A percentile compares a stretch with the other conserved stretches of the same genome.
Evolutionary conservation across 352 stramenopile species (phyloP).

Genomic region (Ophiocytium majus): DNA sequence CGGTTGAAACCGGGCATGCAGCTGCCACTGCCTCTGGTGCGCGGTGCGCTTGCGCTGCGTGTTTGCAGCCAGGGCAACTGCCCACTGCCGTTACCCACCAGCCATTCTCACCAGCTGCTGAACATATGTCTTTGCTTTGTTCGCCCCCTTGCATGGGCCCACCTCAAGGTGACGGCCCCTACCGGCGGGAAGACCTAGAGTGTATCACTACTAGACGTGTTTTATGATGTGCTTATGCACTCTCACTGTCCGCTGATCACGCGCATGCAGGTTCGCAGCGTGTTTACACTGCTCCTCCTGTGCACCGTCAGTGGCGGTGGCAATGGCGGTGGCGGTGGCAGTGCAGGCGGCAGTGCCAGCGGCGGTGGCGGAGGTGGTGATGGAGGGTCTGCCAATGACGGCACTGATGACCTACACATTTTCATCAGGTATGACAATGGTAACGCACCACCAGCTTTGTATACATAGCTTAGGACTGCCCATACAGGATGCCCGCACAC

Average conservation of each 20-base stretch:
- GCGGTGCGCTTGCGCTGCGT: no score
- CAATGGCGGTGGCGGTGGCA: constrained; percentile 1
- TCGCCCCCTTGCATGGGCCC: no score
- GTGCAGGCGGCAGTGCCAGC: not conserved
- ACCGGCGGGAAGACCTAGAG: not conserved
- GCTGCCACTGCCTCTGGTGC: no score
- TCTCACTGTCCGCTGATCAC: no score
- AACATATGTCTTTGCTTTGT: no score
- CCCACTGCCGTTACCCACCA: not conserved
- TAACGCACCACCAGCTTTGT: no score
- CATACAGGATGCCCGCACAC: not conserved
- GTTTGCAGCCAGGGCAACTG: no score
- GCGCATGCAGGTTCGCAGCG: not conserved
- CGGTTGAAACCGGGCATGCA: no score
- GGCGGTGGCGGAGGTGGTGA: not conserved
- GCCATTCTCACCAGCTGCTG: not conserved
- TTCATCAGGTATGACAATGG: constrained; percentile 38
- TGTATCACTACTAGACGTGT: not conserved
- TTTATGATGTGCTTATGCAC: not conserved
- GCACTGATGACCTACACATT: constrained; percentile 48
- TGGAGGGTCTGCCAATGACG: not conserved
- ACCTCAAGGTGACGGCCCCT: not conserved
- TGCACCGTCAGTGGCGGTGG: not conserved
- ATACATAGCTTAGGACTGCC: not conserved
- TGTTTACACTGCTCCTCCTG: constrained; percentile 1